A percentile compares a stretch with the other conserved stretches of the same genome.
phyloP scores from a whole-genome alignment of 2,329 filamentous ascomycete genomes.

The Amylocarpus encephaloides region DNA sequence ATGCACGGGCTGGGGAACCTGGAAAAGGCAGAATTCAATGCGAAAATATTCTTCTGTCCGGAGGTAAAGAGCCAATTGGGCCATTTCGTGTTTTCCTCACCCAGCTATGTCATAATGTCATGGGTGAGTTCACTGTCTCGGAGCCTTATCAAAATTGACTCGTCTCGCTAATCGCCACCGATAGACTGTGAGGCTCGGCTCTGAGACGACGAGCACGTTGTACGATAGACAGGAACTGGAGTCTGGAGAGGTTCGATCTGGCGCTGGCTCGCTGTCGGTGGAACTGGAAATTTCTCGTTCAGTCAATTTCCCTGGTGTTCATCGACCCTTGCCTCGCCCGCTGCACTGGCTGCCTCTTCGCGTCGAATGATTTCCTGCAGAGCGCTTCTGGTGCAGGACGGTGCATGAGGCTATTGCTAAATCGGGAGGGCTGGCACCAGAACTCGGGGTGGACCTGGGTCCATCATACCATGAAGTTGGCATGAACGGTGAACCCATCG shows the following conservation, averaged over 20 bases:
- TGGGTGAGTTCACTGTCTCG: background rate
- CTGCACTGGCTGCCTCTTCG: background rate
- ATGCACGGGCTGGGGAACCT: constrained; percentile 2
- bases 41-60: no score
- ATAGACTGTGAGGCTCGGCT: background rate
- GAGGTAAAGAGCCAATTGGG: background rate
- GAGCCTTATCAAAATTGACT: background rate
- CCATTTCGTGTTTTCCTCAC: background rate
- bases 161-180: constrained; percentile 3
- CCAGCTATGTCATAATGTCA: background rate
- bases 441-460: background rate
- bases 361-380: constrained; percentile 5
- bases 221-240: no score
- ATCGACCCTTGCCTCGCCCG: constrained; percentile 1
- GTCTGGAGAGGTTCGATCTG: background rate
- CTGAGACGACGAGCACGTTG: no score
- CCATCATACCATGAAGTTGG: no score
- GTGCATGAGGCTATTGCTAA: constrained; percentile 9
- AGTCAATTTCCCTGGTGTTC: constrained; percentile 1
- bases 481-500: no score
- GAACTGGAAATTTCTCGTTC: background rate
- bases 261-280: constrained; percentile 1
- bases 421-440: background rate
- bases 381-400: background rate
- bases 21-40: background rate